A percentile compares a stretch with the other conserved stretches of the same genome.
phyloP scores from a whole-genome alignment of 768 basidiomycete genomes.

The Clavaria fumosa region DNA sequence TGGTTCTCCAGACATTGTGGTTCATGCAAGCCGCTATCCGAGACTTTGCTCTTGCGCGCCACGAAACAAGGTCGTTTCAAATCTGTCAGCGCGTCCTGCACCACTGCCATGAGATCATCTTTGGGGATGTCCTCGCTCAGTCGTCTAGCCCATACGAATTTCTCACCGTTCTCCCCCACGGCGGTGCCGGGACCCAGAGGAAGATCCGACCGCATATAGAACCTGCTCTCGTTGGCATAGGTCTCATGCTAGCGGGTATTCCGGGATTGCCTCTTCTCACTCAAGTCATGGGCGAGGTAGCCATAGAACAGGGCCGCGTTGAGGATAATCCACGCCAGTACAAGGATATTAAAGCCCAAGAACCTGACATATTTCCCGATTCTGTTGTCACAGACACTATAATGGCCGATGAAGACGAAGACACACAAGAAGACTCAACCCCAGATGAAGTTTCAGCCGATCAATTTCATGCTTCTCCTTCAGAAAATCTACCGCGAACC shows the following conservation, averaged over 20 bases:
- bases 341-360: slow-evolving; percentile 32
- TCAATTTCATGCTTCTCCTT: background rate
- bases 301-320: slow-evolving; percentile 76
- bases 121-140: slow-evolving; percentile 65
- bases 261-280: slow-evolving; percentile 66
- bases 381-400: slow-evolving; percentile 11
- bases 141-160: slow-evolving; percentile 52
- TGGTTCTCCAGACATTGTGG: slow-evolving; percentile 67
- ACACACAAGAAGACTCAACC: slow-evolving; percentile 12
- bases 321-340: slow-evolving; percentile 41
- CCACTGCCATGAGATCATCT: slow-evolving; percentile 92
- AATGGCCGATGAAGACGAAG: slow-evolving; percentile 24
- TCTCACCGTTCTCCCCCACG: slow-evolving; percentile 31
- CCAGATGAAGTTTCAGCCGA: slow-evolving; percentile 9
- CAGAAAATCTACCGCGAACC: background rate
- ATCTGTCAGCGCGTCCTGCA: slow-evolving; percentile 88
- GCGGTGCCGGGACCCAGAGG: slow-evolving; percentile 35
- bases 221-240: slow-evolving; percentile 75
- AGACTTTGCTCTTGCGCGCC: slow-evolving; percentile 48
- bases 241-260: slow-evolving; percentile 59
- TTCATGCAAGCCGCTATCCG: slow-evolving; percentile 93
- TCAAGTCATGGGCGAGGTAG: slow-evolving; percentile 64
- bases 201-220: slow-evolving; percentile 60
- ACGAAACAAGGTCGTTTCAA: slow-evolving; percentile 64
- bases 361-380: slow-evolving; percentile 26